Evolutionary conservation across 768 basidiomycete species (phyloP).

Genomic region (Trametes elegans): DNA sequence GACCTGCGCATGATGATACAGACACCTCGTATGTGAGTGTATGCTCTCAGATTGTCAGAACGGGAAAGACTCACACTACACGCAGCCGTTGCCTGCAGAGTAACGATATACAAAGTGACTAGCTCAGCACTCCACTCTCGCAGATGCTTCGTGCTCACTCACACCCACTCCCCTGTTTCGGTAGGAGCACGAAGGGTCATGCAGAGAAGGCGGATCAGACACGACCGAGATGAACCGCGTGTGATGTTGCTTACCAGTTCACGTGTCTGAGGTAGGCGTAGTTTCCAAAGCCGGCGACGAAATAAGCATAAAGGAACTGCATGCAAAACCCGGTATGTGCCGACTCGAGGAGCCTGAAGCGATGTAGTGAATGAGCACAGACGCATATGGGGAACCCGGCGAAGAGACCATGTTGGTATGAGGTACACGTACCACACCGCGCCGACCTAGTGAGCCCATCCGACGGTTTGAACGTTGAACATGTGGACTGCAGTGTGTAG

Average conservation of each 20-base stretch:
- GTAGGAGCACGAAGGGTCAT: neutral
- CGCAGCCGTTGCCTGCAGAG: neutral
- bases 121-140: neutral
- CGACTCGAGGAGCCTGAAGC: conserved; percentile 4
- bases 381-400: neutral
- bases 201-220: too few species aligned
- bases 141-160: neutral
- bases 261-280: conserved; percentile 1
- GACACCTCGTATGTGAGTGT: too few species aligned
- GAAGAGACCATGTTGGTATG: neutral
- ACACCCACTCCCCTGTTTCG: conserved; percentile 12
- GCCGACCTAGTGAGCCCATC: neutral
- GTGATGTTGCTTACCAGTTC: conserved; percentile 10
- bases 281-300: conserved; percentile 7
- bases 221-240: neutral
- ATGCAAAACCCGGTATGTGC: conserved; percentile 16
- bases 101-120: too few species aligned
- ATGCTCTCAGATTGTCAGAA: too few species aligned
- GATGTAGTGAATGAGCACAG: neutral
- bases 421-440: conserved; percentile 7
- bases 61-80: conserved; percentile 1
- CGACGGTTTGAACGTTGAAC: neutral
- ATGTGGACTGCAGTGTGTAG: too few species aligned
- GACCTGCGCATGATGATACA: neutral
- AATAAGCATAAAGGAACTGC: conserved; percentile 14